Conservation (phyloP, 192 early-diverging fungal species). For the Entophlyctis helioformis region DNA sequence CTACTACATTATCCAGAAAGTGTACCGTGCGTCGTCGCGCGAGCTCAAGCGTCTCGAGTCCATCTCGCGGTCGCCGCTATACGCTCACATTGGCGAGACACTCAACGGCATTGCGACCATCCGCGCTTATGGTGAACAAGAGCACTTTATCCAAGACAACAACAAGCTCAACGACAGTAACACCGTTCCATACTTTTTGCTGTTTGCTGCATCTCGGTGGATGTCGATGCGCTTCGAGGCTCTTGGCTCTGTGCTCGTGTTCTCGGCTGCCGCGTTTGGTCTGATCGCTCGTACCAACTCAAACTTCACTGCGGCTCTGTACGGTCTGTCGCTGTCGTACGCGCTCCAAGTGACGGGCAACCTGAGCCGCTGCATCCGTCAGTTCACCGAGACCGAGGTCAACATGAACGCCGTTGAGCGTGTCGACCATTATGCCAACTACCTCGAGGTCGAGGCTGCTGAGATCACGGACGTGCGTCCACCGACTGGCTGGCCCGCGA, state of each 20-base stretch:
- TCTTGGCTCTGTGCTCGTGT: conserved; percentile 61
- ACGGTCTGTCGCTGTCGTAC: conserved; percentile 76
- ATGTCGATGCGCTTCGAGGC: conserved; percentile 65
- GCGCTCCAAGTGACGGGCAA: conserved; percentile 66
- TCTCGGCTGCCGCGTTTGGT: conserved; percentile 64
- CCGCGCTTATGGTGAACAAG: conserved; percentile 68
- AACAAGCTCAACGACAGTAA: conserved; percentile 59
- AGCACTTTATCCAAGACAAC: conserved; percentile 61
- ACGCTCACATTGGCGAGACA: conserved; percentile 67
- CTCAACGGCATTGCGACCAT: conserved; percentile 75
- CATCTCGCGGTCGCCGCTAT: conserved; percentile 67
- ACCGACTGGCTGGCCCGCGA: conserved; percentile 35
- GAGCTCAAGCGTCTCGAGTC: conserved; percentile 85
- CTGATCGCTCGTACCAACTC: conserved; percentile 46
- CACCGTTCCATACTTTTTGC: conserved; percentile 68
- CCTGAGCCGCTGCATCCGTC: conserved; percentile 67
- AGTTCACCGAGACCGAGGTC: conserved; percentile 49
- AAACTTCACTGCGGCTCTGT: too few species aligned
- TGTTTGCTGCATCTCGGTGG: conserved; percentile 57
- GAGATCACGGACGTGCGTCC: conserved; percentile 10
- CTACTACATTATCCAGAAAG: conserved; percentile 59
- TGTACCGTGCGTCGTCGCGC: conserved; percentile 70
- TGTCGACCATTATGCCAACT: conserved; percentile 22
- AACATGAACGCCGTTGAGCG: conserved; percentile 37
- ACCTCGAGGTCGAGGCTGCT: conserved; percentile 18